Conservation (phyloP, 2,329 filamentous ascomycete genomes). For the Nemania sp. region DNA sequence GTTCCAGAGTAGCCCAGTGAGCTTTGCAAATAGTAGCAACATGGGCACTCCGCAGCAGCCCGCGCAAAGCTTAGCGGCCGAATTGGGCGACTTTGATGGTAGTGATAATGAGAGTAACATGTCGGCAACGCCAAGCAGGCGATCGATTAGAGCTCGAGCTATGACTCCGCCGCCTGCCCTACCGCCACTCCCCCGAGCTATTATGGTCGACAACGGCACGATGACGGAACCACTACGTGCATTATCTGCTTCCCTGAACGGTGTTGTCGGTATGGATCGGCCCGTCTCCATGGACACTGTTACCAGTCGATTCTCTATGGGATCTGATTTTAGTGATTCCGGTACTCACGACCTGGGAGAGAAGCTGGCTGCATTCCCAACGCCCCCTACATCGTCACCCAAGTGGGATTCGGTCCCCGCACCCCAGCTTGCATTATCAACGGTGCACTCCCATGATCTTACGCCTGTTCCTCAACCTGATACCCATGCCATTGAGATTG, state of each 20-base stretch:
- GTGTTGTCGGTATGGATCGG: slow-evolving; percentile 50
- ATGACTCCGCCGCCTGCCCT: slow-evolving; percentile 61
- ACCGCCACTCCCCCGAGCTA: slow-evolving; percentile 62
- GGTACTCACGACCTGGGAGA: slow-evolving; percentile 65
- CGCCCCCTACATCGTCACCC: slow-evolving; percentile 61
- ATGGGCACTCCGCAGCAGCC: slow-evolving; percentile 61
- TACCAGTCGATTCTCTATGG: slow-evolving; percentile 59
- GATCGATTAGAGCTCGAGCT: slow-evolving; percentile 58
- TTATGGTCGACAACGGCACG: slow-evolving; percentile 70
- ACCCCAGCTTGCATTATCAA: slow-evolving; percentile 58
- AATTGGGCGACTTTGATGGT: slow-evolving; percentile 83
- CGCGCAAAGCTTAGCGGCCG: slow-evolving; percentile 88
- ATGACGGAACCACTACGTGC: slow-evolving; percentile 68
- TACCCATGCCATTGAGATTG: slow-evolving; percentile 52
- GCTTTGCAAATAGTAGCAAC: slow-evolving; percentile 63
- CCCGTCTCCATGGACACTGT: slow-evolving; percentile 60
- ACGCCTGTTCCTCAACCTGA: slow-evolving; percentile 49
- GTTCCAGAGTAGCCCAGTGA: slow-evolving; percentile 70
- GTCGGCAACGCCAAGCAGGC: slow-evolving; percentile 66
- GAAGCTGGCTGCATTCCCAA: slow-evolving; percentile 66
- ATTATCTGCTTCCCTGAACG: slow-evolving; percentile 41
- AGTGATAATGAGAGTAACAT: slow-evolving; percentile 77
- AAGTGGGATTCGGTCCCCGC: slow-evolving; percentile 49
- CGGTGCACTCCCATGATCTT: slow-evolving; percentile 59
- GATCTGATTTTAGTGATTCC: slow-evolving; percentile 64